Evolutionary conservation across 176 grass and related monocot species (phyloP).

Genomic region (Panicum miliaceum): DNA sequence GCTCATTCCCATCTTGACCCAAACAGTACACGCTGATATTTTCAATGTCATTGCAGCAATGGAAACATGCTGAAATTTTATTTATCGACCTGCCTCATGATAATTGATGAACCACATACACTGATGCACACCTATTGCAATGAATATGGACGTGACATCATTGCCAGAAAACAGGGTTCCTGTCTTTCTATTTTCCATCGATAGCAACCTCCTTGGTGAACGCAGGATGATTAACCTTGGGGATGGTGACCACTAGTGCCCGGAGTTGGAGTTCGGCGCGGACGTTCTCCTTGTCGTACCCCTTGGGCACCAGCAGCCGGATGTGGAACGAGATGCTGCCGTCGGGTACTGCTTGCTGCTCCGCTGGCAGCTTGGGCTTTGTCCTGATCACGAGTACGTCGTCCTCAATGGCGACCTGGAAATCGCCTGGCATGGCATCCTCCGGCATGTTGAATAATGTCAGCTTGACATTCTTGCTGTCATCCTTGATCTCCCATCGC

Average conservation of each 20-base stretch:
- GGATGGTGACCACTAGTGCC: constrained; percentile 41
- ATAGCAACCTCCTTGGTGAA: constrained; percentile 39
- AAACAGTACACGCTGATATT: too few relatives aligned
- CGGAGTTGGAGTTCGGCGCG: constrained; percentile 39
- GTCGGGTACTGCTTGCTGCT: neutral
- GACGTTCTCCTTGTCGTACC: constrained; percentile 39
- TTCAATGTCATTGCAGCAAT: neutral
- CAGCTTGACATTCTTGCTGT: constrained; percentile 40
- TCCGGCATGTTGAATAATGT: constrained; percentile 42
- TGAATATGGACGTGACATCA: neutral
- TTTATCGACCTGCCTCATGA: neutral
- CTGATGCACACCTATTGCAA: neutral
- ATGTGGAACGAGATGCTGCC: constrained; percentile 27
- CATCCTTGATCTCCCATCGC: constrained; percentile 46
- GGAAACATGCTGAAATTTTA: neutral
- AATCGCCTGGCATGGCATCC: constrained; percentile 17
- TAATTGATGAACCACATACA: neutral
- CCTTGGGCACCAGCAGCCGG: constrained; percentile 34
- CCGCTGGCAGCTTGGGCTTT: constrained; percentile 21
- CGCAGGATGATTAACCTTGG: constrained; percentile 7
- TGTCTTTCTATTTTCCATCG: constrained; percentile 18
- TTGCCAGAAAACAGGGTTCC: neutral
- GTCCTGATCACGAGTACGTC: constrained; percentile 39
- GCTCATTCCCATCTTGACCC: neutral
- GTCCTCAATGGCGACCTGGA: constrained; percentile 34